Conservation (phyloP, 169 alveolate genomes). For the Plasmodium gonderi region DNA sequence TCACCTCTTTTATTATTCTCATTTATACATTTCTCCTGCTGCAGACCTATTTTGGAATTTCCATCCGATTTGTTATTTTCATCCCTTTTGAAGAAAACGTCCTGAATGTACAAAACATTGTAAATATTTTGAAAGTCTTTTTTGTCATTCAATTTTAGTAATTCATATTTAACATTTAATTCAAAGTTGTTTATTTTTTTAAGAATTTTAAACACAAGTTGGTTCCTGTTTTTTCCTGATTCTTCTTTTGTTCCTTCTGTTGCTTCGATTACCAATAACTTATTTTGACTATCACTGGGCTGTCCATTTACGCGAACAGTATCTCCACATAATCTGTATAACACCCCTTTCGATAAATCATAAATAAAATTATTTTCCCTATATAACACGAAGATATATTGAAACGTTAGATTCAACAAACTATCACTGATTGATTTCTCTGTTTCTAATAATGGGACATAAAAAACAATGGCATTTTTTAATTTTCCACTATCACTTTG, state of each 20-base stretch:
- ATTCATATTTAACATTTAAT: constrained; percentile 24
- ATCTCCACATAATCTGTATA: constrained; percentile 4
- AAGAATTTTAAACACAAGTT: background rate
- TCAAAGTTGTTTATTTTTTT: background rate
- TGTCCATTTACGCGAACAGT: background rate
- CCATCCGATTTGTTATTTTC: background rate
- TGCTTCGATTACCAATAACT: background rate
- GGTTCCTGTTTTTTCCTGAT: background rate
- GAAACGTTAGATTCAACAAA: constrained; percentile 11
- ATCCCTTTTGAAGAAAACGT: constrained; percentile 6
- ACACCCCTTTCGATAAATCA: constrained; percentile 15
- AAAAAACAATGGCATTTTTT: constrained; percentile 59
- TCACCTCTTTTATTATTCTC: background rate
- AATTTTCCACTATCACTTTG: constrained; percentile 5
- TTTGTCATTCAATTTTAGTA: constrained; percentile 3
- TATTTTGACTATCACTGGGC: background rate
- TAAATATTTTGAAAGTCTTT: constrained; percentile 39
- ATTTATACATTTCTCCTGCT: background rate
- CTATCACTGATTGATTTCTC: constrained; percentile 67
- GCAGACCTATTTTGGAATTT: background rate
- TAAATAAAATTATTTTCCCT: constrained; percentile 18
- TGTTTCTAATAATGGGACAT: constrained; percentile 60
- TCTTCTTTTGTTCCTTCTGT: background rate
- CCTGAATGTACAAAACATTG: constrained; percentile 47
- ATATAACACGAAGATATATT: background rate